These are phyloP conservation scores for Spiraea crenata DNA, from an alignment of 331 rosid species.

Conservation along the genomic window DNA sequence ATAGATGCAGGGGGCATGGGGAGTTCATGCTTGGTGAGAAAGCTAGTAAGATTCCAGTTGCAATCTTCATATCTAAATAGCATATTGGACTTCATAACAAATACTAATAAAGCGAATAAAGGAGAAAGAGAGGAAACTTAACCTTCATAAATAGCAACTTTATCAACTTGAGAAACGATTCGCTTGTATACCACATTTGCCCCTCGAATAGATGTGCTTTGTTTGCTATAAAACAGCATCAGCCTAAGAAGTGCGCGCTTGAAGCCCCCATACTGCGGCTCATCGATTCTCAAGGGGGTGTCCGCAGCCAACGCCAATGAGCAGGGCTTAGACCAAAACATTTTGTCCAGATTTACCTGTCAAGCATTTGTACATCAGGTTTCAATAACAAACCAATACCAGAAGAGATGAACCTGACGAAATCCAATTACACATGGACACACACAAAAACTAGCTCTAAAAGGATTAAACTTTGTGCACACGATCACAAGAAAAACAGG, in stretches of 20 bases:
- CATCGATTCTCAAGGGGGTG: conserved; percentile 69
- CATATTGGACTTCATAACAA: too few species aligned
- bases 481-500: background rate
- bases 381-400: conserved; percentile 10
- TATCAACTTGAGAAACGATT: conserved; percentile 76
- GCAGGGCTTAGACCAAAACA: conserved; percentile 81
- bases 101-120: background rate
- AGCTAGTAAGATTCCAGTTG: too few species aligned
- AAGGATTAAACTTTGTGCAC: too few species aligned
- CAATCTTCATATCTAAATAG: background rate
- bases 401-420: background rate
- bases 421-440: background rate
- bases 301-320: conserved; percentile 62
- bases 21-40: too few species aligned
- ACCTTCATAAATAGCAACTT: conserved; percentile 86
- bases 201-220: conserved; percentile 89
- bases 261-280: conserved; percentile 69
- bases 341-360: conserved; percentile 64
- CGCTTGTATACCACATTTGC: conserved; percentile 78
- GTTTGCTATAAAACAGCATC: conserved; percentile 83
- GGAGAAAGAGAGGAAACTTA: background rate
- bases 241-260: conserved; percentile 59
- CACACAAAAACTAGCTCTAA: background rate
- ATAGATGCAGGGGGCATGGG: too few species aligned
- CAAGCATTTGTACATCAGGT: background rate